Evolutionary conservation across 2,329 filamentous ascomycete genomes (phyloP), one percentile per base, ranked within the genome.

Genomic region (Phaeosphaeriaceae sp.): DNA sequence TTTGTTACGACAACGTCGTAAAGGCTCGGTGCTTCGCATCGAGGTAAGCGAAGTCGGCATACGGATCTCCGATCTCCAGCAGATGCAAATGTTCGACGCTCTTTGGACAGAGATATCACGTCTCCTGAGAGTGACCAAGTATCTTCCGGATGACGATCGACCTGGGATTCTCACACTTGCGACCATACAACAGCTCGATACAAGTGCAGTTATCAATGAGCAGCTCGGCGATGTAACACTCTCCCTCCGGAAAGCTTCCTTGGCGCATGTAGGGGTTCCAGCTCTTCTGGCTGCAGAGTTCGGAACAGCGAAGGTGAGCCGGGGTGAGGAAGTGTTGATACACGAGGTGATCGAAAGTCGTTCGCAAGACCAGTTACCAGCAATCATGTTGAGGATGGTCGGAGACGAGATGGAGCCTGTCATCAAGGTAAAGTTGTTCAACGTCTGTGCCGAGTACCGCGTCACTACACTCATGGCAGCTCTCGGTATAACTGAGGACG

Each of bases 331-430:
- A 72, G 86, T 91, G 48, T 81, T 99, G 13, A 69, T 98, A 5
- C 88, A 88, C 42, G 87, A 85, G 64, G 81, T 86, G n/a, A 69
- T 86, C 9, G 63, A 75, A 19, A 60, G 76, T 4, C 63, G 62
- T 40, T 69, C 69, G 7, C 65, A 71, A 9, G 80, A 82, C 21
- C 74, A 75, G 24, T 79, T 86, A 1, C 88, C 89, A 0, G 91
- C 93, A 63, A 76, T 98, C 53, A 97, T 96, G 89, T 87, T 91
- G 58, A 87, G 95, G 50, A 91, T 97, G 80, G 91, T 99, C 64
- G 92, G 92, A 0, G 93, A 98, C 73, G 94, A 98, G 73, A 91
- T 96, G 79, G 94, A 98, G 63, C 94, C 96, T 0, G 88, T 92
- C 7, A 82, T 97, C 65, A 97, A 96, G 74, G 76, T 97, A 57